Percentiles rank a stretch among this genome's conserved stretches.
Evolutionary conservation across 2,329 filamentous ascomycete species (phyloP).

Genomic region (Penicillium sp.): DNA sequence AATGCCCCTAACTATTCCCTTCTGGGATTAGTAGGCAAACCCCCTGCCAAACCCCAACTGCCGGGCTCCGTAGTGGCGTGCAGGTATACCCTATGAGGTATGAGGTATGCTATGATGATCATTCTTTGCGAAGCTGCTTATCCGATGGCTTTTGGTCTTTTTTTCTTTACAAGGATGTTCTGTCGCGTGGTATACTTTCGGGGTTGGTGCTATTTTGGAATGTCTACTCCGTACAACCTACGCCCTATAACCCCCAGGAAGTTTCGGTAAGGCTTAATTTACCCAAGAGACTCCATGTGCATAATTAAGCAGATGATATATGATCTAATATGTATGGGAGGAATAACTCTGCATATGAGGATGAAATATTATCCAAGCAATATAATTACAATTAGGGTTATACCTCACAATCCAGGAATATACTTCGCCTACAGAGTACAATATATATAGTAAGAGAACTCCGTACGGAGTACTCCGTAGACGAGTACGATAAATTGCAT

Average conservation of each 20-base stretch:
- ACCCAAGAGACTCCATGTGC: not conserved
- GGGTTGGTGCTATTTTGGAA: conserved; percentile 5
- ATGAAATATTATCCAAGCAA: not conserved
- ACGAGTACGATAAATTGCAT: not conserved
- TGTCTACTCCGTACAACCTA: conserved; percentile 1
- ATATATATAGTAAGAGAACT: not conserved
- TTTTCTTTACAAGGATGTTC: not conserved
- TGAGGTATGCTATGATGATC: not conserved
- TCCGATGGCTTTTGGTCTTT: too few species aligned
- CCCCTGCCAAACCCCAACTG: conserved; percentile 19
- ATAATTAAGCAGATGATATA: not conserved
- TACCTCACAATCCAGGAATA: not conserved
- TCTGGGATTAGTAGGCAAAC: conserved; percentile 12
- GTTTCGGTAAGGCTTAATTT: not conserved
- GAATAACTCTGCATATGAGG: not conserved
- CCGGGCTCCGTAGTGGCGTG: conserved; percentile 17
- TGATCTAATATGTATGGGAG: not conserved
- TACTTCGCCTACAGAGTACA: not conserved
- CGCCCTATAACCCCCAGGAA: not conserved
- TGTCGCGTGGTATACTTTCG: conserved; percentile 9
- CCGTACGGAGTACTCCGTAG: not conserved
- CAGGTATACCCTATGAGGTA: not conserved
- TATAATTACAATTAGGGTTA: not conserved
- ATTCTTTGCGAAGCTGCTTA: not conserved
- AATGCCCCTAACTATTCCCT: conserved; percentile 1